phyloP scores from a whole-genome alignment of 2,329 filamentous ascomycete genomes.

The Arachnopeziza araneosa region DNA sequence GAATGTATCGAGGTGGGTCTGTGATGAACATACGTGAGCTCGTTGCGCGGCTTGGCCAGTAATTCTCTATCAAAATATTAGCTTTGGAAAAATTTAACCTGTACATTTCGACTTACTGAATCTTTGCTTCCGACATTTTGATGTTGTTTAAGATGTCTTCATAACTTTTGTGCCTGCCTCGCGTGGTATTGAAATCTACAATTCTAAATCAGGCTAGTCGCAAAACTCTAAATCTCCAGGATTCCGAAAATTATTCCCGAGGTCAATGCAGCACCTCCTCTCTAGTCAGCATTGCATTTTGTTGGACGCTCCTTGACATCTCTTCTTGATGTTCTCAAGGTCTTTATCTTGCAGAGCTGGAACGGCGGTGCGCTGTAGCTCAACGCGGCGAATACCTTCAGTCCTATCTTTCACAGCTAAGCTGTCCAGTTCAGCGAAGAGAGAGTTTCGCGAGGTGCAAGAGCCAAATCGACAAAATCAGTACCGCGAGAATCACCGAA shows the following conservation, averaged over 20 bases:
- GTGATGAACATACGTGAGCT: conserved; percentile 70
- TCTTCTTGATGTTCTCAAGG: conserved; percentile 52
- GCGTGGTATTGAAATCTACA: not conserved
- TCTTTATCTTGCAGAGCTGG: conserved; percentile 45
- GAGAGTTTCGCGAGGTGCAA: not conserved
- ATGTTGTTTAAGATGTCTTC: conserved; percentile 21
- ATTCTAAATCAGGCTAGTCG: conserved; percentile 18
- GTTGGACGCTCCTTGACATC: conserved; percentile 6
- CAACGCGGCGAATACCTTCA: conserved; percentile 30
- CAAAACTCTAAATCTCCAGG: conserved; percentile 10
- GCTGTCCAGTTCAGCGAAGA: conserved; percentile 51
- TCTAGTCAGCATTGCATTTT: conserved; percentile 1
- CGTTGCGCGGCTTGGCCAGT: conserved; percentile 78
- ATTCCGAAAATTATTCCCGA: not conserved
- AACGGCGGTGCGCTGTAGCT: conserved; percentile 42
- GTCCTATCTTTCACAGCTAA: conserved; percentile 79
- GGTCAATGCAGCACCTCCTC: conserved; percentile 16
- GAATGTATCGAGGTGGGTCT: conserved; percentile 14
- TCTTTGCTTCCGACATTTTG: conserved; percentile 64
- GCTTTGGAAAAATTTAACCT: not conserved
- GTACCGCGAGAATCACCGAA: not conserved
- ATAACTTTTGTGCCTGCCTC: conserved; percentile 10
- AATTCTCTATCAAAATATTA: conserved; percentile 59
- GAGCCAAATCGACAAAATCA: not conserved
- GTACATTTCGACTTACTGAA: conserved; percentile 47